A percentile compares a stretch with the other conserved stretches of the same genome.
Conservation (phyloP, 768 basidiomycete genomes). For the Podaxis sp. region DNA sequence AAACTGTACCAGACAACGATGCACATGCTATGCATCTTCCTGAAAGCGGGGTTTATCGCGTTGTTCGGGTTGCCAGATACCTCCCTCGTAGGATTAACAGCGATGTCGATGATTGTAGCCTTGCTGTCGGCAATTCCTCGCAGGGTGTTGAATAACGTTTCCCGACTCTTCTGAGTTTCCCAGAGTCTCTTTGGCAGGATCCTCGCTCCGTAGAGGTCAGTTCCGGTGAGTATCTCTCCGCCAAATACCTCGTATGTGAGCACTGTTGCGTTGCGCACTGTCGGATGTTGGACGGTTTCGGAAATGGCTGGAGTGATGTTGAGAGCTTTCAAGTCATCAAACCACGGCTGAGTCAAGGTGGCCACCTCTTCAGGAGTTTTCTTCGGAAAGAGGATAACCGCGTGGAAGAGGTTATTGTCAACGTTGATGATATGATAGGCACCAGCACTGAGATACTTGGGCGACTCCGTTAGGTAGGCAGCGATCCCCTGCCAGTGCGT, state of each 20-base stretch:
- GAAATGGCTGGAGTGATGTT: slow-evolving; percentile 4
- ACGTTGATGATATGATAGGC: slow-evolving; percentile 15
- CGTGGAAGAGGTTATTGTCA: slow-evolving; percentile 17
- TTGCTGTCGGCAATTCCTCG: slow-evolving; percentile 15
- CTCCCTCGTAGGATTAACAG: slow-evolving; percentile 17
- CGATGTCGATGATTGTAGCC: slow-evolving; percentile 15
- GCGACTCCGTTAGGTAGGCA: slow-evolving; percentile 15
- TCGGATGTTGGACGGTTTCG: slow-evolving; percentile 13
- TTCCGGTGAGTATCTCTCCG: slow-evolving; percentile 15
- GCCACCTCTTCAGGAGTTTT: slow-evolving; percentile 10
- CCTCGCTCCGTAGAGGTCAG: slow-evolving; percentile 15
- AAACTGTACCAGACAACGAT: slow-evolving; percentile 11
- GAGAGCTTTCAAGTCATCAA: neutral
- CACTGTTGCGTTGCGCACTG: slow-evolving; percentile 11
- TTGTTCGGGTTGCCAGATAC: slow-evolving; percentile 15
- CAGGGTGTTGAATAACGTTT: slow-evolving; percentile 5
- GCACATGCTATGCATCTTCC: slow-evolving; percentile 16
- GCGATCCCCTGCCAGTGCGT: slow-evolving; percentile 15
- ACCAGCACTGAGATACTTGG: slow-evolving; percentile 15
- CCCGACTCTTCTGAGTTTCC: slow-evolving; percentile 11
- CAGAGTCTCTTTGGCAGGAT: slow-evolving; percentile 14
- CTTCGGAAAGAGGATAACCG: slow-evolving; percentile 15
- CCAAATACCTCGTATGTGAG: slow-evolving; percentile 16
- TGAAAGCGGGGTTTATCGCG: slow-evolving; percentile 19
- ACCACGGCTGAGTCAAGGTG: slow-evolving; percentile 5